phyloP scores from a whole-genome alignment of 768 basidiomycete genomes.

The Nidularia pulvinata region DNA sequence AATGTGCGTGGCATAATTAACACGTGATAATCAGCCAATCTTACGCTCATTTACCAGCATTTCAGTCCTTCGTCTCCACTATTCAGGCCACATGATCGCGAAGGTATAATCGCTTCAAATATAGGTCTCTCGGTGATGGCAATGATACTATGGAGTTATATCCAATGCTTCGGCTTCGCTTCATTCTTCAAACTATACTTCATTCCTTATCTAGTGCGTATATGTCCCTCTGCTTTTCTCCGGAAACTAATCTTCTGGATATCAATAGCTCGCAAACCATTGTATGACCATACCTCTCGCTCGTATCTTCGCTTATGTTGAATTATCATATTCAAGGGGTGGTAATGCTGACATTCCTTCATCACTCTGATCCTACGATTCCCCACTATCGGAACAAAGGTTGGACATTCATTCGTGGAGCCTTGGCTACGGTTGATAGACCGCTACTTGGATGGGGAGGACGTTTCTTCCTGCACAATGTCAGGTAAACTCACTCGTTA shows the following conservation, averaged over 20 bases:
- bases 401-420: conserved; percentile 61
- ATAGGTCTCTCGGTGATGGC: conserved; percentile 44
- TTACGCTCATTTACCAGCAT: conserved; percentile 26
- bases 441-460: conserved; percentile 62
- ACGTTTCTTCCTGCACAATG: conserved; percentile 61
- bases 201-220: conserved; percentile 48
- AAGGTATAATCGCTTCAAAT: conserved; percentile 46
- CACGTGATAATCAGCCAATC: neutral
- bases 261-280: too few species aligned
- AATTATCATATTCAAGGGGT: conserved; percentile 27
- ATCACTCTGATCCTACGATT: conserved; percentile 56
- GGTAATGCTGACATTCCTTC: conserved; percentile 64
- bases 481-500: too few species aligned
- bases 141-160: conserved; percentile 33
- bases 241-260: too few species aligned
- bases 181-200: conserved; percentile 45
- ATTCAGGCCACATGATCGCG: conserved; percentile 47
- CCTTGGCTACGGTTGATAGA: conserved; percentile 56
- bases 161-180: conserved; percentile 30
- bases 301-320: too few species aligned
- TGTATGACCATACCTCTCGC: too few species aligned
- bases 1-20: neutral
- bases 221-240: conserved; percentile 11
- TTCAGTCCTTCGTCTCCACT: conserved; percentile 47
- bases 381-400: conserved; percentile 52